These are phyloP conservation scores for Mucor lusitanicus DNA, from an alignment of 371 early-diverging fungal genomes.

Conservation along the genomic window DNA sequence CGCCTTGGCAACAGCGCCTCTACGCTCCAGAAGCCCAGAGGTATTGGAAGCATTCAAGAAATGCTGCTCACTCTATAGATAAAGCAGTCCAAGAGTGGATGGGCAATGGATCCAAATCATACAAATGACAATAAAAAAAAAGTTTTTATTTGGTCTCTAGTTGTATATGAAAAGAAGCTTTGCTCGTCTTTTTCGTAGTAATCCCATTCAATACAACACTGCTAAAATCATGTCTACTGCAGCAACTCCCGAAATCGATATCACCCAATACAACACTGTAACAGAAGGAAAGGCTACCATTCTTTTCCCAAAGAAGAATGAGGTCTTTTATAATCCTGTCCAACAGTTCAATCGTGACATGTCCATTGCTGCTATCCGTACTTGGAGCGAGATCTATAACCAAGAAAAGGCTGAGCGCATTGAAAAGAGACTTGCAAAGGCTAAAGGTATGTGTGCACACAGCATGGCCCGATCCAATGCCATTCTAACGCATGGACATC, in stretches of 20 bases:
- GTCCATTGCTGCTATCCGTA: slow-evolving; percentile 91
- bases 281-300: slow-evolving; percentile 89
- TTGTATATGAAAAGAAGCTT: slow-evolving; percentile 1
- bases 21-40: slow-evolving; percentile 54
- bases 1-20: slow-evolving; percentile 80
- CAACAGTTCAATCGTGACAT: slow-evolving; percentile 98
- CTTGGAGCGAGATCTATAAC: slow-evolving; percentile 77
- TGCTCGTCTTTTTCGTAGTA: neutral
- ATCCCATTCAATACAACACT: neutral
- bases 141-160: neutral
- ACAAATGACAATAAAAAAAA: neutral
- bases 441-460: slow-evolving; percentile 24
- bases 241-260: slow-evolving; percentile 32
- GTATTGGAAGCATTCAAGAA: slow-evolving; percentile 68
- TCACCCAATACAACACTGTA: slow-evolving; percentile 59
- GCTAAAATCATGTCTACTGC: slow-evolving; percentile 9
- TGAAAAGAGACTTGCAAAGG: slow-evolving; percentile 48
- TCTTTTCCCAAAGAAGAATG: slow-evolving; percentile 84
- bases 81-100: slow-evolving; percentile 4
- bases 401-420: slow-evolving; percentile 56
- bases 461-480: neutral
- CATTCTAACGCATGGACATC: neutral
- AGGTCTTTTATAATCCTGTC: slow-evolving; percentile 99
- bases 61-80: slow-evolving; percentile 53
- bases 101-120: neutral